Base-by-base conservation (phyloP, 2,329 filamentous ascomycete genomes). In the Sclerotinia trifoliorum region DNA sequence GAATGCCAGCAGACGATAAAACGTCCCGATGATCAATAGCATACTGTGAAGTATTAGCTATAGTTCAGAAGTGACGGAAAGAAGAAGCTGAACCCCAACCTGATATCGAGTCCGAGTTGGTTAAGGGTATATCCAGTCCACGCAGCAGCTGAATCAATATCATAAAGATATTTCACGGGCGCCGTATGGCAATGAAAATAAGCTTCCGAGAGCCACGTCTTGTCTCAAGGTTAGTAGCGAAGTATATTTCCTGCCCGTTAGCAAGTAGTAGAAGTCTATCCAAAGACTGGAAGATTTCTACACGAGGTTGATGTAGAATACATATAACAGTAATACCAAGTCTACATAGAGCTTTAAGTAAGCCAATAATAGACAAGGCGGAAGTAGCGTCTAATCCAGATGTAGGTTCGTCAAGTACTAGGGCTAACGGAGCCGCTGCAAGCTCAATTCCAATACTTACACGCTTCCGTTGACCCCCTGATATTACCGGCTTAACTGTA, bases 371-470 rank as follows among this genome's bases (percentile, higher is more conserved):
- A 21, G 61, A 52, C 15, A 42, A 39, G 3, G 48, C 21, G 15
- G 32, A 15, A 42, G 61, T 42, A n/a, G 32, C 61, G 49, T 64
- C 61, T 13, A 54, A 29, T 49, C 15, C 48, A 19, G 61, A 54
- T 32, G 46, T 42, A 51, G 32, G 48, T 64, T 64, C 48, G 3
- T 64, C 61, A 21, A 64, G 61, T 24, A 42, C 24, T 3, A 39
- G 21, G n/a, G n/a, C 46, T 35, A 52, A 51, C 15, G 15, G 17
- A 5, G 48, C 61, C 3, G 61, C 46, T 15, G 42, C 42, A 24
- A 63, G 32, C 35, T 54, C 29, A 8, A 52, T 64, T 35, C 61
- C 61, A 19, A 64, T 64, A 26, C 48, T 64, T 32, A 64, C 32
- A 51, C 48, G 61, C n/a, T 64, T 64, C 17, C n/a, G 32, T 6